Percentiles rank a stretch among this genome's conserved stretches.
Conservation (phyloP, 345 rosid species). For the Dovyalis caffra region DNA sequence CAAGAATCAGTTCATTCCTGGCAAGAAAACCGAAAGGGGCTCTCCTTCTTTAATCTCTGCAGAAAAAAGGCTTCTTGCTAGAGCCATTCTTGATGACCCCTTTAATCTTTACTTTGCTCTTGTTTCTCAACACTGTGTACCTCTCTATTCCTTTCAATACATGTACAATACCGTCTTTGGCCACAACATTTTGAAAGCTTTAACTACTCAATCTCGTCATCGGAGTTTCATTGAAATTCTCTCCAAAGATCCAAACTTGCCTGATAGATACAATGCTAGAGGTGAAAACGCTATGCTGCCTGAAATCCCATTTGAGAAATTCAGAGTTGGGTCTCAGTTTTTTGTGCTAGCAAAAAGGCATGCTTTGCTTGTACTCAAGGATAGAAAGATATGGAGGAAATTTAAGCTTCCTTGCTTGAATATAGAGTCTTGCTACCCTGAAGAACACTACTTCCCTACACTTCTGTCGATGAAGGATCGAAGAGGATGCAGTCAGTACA, state of each 20-base stretch:
- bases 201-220: slow-evolving; percentile 36
- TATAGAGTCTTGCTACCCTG: slow-evolving; percentile 66
- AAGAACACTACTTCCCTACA: slow-evolving; percentile 89
- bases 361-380: slow-evolving; percentile 58
- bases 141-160: slow-evolving; percentile 74
- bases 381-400: slow-evolving; percentile 71
- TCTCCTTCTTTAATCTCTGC: slow-evolving; percentile 76
- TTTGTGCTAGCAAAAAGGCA: slow-evolving; percentile 69
- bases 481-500: slow-evolving; percentile 54
- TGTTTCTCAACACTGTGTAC: slow-evolving; percentile 74
- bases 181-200: slow-evolving; percentile 22
- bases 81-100: slow-evolving; percentile 76
- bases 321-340: slow-evolving; percentile 90
- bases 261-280: slow-evolving; percentile 60
- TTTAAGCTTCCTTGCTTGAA: slow-evolving; percentile 62
- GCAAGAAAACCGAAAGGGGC: slow-evolving; percentile 60
- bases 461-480: slow-evolving; percentile 70
- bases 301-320: slow-evolving; percentile 53
- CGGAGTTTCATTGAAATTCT: slow-evolving; percentile 74
- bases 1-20: slow-evolving; percentile 49
- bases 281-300: slow-evolving; percentile 66
- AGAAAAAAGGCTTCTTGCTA: slow-evolving; percentile 67
- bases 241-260: slow-evolving; percentile 54
- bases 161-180: slow-evolving; percentile 61
- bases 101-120: slow-evolving; percentile 77